A percentile compares a stretch with the other conserved stretches of the same genome.
Conservation (phyloP, 441 rosid genomes). For the Hura crepitans region DNA sequence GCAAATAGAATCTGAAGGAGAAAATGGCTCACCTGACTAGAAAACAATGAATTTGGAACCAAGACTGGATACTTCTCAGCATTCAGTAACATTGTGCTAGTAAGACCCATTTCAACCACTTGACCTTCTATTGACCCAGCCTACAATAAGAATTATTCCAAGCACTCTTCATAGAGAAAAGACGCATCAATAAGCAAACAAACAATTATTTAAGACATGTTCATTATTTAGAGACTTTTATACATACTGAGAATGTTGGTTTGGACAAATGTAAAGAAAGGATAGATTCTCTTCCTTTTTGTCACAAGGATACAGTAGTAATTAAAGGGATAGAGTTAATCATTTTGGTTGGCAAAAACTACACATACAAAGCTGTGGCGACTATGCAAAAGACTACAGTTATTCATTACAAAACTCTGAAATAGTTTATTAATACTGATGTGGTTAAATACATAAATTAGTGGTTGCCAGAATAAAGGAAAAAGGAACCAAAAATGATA, state of each 20-base stretch:
- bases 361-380: background rate
- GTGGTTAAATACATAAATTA: background rate
- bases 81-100: constrained; percentile 64
- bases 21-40: constrained; percentile 63
- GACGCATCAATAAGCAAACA: background rate
- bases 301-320: background rate
- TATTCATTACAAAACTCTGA: background rate
- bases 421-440: background rate
- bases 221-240: background rate
- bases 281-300: background rate
- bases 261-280: background rate
- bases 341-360: constrained; percentile 2
- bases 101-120: constrained; percentile 88
- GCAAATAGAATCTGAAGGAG: background rate
- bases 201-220: background rate
- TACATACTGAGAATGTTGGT: background rate
- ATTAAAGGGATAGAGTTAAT: background rate
- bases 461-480: background rate
- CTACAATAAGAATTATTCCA: constrained; percentile 34
- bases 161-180: background rate
- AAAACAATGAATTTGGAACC: constrained; percentile 89
- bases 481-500: background rate
- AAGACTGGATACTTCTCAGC: constrained; percentile 75
- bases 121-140: constrained; percentile 91
- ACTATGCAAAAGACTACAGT: background rate